Conservation (phyloP, 2,329 filamentous ascomycete genomes). For the Xylaria sp. region DNA sequence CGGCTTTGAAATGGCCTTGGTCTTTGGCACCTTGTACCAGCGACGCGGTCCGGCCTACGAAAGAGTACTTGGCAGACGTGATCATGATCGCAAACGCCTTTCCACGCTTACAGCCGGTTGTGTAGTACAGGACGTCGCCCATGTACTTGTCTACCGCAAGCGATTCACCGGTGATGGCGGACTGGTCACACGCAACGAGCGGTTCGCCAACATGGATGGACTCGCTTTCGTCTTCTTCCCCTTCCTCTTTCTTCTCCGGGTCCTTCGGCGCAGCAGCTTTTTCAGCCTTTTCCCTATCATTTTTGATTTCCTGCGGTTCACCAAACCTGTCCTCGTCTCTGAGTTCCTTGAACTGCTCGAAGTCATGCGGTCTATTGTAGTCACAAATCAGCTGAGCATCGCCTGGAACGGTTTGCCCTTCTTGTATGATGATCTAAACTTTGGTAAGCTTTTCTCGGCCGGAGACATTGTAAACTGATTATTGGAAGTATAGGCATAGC, state of each 20-base stretch:
- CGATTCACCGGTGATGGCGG: conserved; percentile 74
- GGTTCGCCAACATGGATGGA: conserved; percentile 62
- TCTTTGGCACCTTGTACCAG: conserved; percentile 72
- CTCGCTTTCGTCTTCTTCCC: too few relatives aligned
- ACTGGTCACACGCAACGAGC: conserved; percentile 71
- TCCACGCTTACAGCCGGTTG: conserved; percentile 75
- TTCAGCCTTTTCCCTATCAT: conserved; percentile 60
- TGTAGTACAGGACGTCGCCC: conserved; percentile 73
- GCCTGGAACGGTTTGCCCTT: conserved; percentile 68
- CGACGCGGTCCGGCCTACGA: conserved; percentile 72
- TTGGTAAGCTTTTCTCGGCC: too few relatives aligned
- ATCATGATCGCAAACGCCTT: conserved; percentile 69
- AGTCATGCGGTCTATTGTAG: conserved; percentile 67
- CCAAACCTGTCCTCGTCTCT: conserved; percentile 56
- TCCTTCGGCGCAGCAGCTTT: too few relatives aligned
- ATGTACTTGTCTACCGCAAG: conserved; percentile 74
- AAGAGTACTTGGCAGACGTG: conserved; percentile 67
- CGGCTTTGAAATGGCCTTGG: conserved; percentile 74
- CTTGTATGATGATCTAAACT: conserved; percentile 64
- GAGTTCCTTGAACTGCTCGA: conserved; percentile 66
- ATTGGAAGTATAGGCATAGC: conserved; percentile 4
- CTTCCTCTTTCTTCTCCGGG: too few relatives aligned
- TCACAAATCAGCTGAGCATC: conserved; percentile 72
- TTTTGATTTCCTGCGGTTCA: conserved; percentile 63
- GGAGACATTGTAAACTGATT: too few relatives aligned